Base-by-base conservation (phyloP, 768 basidiomycete genomes). In the Mycena haematopus region DNA sequence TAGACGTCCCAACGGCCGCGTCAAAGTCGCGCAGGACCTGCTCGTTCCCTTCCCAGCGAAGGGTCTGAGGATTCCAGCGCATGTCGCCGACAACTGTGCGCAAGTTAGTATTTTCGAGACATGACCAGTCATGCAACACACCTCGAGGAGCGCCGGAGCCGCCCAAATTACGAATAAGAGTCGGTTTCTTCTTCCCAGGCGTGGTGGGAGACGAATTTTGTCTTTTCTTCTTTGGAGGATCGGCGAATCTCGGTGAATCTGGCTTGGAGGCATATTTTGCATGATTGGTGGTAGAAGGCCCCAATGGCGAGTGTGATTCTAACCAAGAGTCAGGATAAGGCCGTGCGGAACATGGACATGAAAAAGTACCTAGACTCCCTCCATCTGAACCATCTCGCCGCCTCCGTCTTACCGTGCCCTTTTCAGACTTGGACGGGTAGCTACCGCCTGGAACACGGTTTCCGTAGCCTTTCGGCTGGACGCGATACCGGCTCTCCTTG, bases 11-110 rank as follows among this genome's bases (percentile, higher is more conserved):
- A 50, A 92, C 84, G 17, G 84, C 89, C 19, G 86, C 86, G 45
- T 99, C 96, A 73, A 99, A 99, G 58, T 95, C 95, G 60, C 91
- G 89, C 31, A 98, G 82, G 17, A 87, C 86, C 61, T 91, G 88
- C 66, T 99, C 96, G 74, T 99, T 99, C 55, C 96, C 96, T 80
- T 99, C 96, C 96, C 96, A 99, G 36, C 93, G 90, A 17, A 92
- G 84, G 2, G 87, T 88, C 19, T 77, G 79, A 42, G 96, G 96
- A 76, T 99, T 99, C 93, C 95, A 99, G 70, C 87, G 92, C 96
- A 99, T 99, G 57, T 96, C 93, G 22, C 95, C 95, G 60, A 96
- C 86, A 49, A 94, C 96, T 96, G 70, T 46, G 6, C 13, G 6
- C 36, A 64, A 56, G 46, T 52, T 27, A 60, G 42, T 31, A 27